phyloP scores from a whole-genome alignment of 176 grass and related monocot genomes.

The Cocos nucifera region DNA sequence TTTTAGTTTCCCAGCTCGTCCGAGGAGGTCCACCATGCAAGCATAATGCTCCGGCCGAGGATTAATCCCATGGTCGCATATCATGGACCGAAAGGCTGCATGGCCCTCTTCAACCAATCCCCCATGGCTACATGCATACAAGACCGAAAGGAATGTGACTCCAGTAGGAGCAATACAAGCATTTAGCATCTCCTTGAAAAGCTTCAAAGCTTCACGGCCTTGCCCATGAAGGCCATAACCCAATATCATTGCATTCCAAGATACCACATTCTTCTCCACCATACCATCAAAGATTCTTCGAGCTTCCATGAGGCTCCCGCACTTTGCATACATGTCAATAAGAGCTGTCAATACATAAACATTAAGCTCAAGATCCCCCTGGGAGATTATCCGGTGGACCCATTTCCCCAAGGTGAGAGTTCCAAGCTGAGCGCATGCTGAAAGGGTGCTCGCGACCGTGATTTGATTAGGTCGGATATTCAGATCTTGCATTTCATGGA shows the following conservation, averaged over 20 bases:
- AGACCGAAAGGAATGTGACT: conserved; percentile 12
- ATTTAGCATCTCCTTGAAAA: conserved; percentile 16
- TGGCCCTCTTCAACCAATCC: conserved; percentile 11
- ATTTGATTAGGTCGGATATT: conserved; percentile 13
- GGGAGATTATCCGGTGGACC: conserved; percentile 12
- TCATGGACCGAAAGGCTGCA: conserved; percentile 8
- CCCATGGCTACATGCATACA: conserved; percentile 26
- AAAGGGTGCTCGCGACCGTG: conserved; percentile 20
- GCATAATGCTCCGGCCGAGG: conserved; percentile 14
- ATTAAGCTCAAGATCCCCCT: conserved; percentile 19
- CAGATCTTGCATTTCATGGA: conserved; percentile 20
- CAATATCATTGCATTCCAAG: conserved; percentile 27
- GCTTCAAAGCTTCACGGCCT: conserved; percentile 11
- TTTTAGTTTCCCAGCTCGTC: conserved; percentile 10
- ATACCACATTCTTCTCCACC: conserved; percentile 24
- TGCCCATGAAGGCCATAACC: conserved; percentile 22
- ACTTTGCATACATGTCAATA: conserved; percentile 25
- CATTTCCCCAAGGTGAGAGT: conserved; percentile 20
- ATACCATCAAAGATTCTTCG: conserved; percentile 15
- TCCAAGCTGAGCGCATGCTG: conserved; percentile 22
- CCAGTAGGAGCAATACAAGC: conserved; percentile 9
- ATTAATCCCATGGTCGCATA: conserved; percentile 5
- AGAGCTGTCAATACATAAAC: conserved; percentile 21
- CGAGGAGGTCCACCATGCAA: conserved; percentile 25
- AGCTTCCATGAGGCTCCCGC: conserved; percentile 11